phyloP scores from a whole-genome alignment of 768 basidiomycete species.

The Lentinus tigrinus region DNA sequence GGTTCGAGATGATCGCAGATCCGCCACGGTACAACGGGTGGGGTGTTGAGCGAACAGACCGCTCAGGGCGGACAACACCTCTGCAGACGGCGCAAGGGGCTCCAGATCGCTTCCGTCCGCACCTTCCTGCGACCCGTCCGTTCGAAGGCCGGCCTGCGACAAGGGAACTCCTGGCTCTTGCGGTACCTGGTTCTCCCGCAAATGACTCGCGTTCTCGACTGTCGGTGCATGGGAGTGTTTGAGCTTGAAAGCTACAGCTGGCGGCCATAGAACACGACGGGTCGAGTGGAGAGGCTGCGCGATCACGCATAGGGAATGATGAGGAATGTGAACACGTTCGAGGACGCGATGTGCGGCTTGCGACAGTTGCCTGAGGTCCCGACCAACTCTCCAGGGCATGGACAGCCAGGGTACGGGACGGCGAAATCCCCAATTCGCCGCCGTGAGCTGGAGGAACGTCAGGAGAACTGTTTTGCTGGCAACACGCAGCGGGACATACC shows the following conservation, averaged over 20 bases:
- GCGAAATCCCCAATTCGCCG: conserved; percentile 34
- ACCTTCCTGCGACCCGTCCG: neutral
- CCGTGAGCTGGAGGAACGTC: conserved; percentile 30
- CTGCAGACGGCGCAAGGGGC: neutral
- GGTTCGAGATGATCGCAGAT: neutral
- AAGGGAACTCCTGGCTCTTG: neutral
- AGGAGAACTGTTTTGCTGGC: conserved; percentile 3
- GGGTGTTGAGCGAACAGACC: neutral
- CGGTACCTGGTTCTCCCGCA: neutral
- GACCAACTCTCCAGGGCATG: conserved; percentile 69
- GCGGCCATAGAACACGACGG: conserved; percentile 7
- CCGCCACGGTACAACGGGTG: neutral
- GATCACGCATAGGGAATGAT: conserved; percentile 9
- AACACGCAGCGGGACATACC: conserved; percentile 5
- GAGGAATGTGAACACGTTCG: conserved; percentile 16
- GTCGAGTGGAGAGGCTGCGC: conserved; percentile 18
- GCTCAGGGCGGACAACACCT: conserved; percentile 1
- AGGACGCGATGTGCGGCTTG: conserved; percentile 31
- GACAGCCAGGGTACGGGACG: conserved; percentile 50
- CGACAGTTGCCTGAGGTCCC: conserved; percentile 53
- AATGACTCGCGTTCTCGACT: neutral
- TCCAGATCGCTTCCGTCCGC: neutral
- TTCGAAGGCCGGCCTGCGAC: neutral
- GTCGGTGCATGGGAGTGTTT: conserved; percentile 4
- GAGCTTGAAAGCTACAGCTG: conserved; percentile 17